phyloP scores from a whole-genome alignment of 1,139 yeast genomes.

The Petasospora fabianii region DNA sequence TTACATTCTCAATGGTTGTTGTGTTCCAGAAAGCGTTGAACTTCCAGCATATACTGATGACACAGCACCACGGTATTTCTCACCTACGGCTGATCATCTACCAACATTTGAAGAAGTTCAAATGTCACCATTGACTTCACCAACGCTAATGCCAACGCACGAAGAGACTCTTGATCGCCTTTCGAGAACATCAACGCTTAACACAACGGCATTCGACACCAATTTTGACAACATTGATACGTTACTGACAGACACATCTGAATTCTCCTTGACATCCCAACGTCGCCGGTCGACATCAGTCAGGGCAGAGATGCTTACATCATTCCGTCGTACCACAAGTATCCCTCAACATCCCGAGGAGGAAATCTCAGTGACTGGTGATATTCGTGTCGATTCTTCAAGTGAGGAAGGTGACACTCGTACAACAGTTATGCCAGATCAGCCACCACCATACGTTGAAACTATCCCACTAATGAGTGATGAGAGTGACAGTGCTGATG shows the following conservation, averaged over 20 bases:
- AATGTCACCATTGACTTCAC: conserved; percentile 28
- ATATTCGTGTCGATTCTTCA: neutral
- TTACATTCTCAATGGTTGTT: conserved; percentile 64
- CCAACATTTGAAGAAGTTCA: conserved; percentile 62
- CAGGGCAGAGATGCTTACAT: conserved; percentile 15
- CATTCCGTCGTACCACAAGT: conserved; percentile 14
- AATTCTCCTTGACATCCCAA: conserved; percentile 4
- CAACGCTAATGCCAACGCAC: conserved; percentile 16
- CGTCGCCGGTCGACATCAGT: conserved; percentile 17
- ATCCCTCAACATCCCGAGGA: conserved; percentile 1
- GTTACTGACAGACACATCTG: conserved; percentile 12
- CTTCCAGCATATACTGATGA: conserved; percentile 56
- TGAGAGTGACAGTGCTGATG: conserved; percentile 9
- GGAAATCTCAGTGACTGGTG: conserved; percentile 1
- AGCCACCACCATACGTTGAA: conserved; percentile 20
- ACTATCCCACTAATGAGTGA: conserved; percentile 14
- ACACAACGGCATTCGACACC: conserved; percentile 4
- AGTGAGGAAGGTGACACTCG: neutral
- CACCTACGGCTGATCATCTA: conserved; percentile 23
- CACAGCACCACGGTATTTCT: neutral
- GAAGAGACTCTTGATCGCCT: conserved; percentile 17
- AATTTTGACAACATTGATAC: conserved; percentile 21
- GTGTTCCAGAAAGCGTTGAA: conserved; percentile 63
- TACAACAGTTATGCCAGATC: conserved; percentile 4
- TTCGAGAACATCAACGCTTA: conserved; percentile 21